Conservation (phyloP, 2,329 filamentous ascomycete genomes). For the Fusarium sp. region DNA sequence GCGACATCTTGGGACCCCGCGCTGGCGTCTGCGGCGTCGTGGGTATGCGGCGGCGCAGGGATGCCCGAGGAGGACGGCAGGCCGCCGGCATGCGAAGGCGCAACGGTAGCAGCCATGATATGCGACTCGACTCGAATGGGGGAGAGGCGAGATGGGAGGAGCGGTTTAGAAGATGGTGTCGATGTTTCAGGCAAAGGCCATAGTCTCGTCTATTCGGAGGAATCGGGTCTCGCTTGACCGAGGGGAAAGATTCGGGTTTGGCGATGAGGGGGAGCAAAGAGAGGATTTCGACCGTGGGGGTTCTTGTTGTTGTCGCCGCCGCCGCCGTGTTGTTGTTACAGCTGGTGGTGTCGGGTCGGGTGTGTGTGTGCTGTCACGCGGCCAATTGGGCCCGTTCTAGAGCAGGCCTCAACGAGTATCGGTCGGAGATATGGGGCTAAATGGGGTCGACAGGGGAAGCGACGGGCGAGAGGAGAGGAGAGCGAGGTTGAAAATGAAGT, state of each 20-base stretch:
- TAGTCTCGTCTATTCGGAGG: slow-evolving; percentile 13
- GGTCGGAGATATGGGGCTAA: background rate
- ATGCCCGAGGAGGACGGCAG: slow-evolving; percentile 41
- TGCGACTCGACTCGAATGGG: background rate
- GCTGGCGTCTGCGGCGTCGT: slow-evolving; percentile 26
- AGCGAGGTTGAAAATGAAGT: background rate
- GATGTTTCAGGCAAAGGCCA: slow-evolving; percentile 29
- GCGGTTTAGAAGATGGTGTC: background rate
- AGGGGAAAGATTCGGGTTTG: background rate
- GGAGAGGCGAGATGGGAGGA: background rate
- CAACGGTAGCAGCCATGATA: slow-evolving; percentile 49
- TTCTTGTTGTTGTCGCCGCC: background rate
- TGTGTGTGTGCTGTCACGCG: slow-evolving; percentile 22
- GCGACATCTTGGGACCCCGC: slow-evolving; percentile 35
- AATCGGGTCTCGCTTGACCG: background rate
- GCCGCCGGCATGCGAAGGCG: slow-evolving; percentile 45
- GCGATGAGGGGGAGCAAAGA: background rate
- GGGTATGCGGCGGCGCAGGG: slow-evolving; percentile 35
- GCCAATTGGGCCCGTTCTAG: slow-evolving; percentile 29
- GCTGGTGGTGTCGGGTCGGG: background rate
- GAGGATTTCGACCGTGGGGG: slow-evolving; percentile 3
- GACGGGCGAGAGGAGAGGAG: slow-evolving; percentile 51
- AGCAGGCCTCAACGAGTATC: slow-evolving; percentile 18
- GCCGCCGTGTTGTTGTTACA: background rate
- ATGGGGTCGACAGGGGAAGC: background rate